phyloP scores from a whole-genome alignment of 2,329 filamentous ascomycete genomes.

The Microsporum ferrugineum region DNA sequence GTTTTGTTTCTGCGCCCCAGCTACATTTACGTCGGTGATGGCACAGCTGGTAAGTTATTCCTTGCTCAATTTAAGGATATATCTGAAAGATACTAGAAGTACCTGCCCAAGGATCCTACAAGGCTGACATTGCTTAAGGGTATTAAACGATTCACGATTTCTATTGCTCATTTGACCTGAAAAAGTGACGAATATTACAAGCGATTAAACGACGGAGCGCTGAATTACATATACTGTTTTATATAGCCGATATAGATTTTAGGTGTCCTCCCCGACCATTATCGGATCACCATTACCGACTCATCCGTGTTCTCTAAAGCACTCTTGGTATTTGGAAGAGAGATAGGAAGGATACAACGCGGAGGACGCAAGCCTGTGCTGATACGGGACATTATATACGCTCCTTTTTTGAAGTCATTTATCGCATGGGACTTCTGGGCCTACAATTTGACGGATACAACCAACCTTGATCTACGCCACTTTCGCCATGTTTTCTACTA shows the following conservation, averaged over 20 bases:
- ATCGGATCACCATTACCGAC: neutral
- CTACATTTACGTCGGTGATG: neutral
- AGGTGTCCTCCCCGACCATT: neutral
- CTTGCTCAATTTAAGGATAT: neutral
- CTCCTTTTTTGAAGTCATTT: neutral
- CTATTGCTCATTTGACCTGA: neutral
- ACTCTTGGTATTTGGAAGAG: neutral
- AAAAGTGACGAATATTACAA: neutral
- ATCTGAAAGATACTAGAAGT: slow-evolving; percentile 26
- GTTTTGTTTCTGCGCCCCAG: neutral
- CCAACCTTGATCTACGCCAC: neutral
- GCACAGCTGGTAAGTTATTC: neutral
- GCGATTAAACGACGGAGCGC: neutral
- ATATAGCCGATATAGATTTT: neutral
- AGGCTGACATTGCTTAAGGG: neutral
- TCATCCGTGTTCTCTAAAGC: neutral
- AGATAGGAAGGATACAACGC: neutral
- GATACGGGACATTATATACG: too few species aligned
- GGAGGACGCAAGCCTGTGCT: neutral
- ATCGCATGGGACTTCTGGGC: too few species aligned
- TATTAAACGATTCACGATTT: neutral
- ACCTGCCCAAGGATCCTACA: neutral
- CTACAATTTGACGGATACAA: neutral
- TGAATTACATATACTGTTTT: neutral
- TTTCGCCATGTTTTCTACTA: slow-evolving; percentile 20